Evolutionary conservation across 208 protist genomes (phyloP).

Genomic region (Crithidia brevicula): DNA sequence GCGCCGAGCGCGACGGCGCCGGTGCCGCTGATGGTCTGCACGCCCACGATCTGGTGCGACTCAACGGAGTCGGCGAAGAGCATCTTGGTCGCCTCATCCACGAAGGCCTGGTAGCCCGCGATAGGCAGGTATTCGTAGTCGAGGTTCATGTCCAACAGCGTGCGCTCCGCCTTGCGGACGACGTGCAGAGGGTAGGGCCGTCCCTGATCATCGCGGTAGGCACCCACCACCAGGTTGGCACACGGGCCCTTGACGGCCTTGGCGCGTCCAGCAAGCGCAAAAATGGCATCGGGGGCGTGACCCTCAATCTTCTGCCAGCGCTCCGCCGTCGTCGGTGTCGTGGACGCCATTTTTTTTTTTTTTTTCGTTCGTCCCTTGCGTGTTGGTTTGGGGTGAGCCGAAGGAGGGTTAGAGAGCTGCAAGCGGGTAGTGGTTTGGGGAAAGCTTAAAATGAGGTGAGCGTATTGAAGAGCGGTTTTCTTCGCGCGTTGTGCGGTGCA

Average conservation of each 20-base stretch:
- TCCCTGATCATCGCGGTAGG: slow-evolving; percentile 97
- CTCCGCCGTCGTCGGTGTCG: slow-evolving; percentile 11
- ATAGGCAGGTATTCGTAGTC: slow-evolving; percentile 99
- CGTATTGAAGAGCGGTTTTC: background rate
- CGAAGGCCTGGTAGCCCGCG: slow-evolving; percentile 86
- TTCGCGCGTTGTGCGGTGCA: background rate
- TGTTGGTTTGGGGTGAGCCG: background rate
- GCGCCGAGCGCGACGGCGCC: slow-evolving; percentile 82
- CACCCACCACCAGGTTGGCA: slow-evolving; percentile 97
- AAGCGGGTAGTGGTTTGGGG: too few species aligned
- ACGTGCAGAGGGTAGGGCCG: slow-evolving; percentile 92
- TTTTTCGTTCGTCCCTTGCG: too few species aligned
- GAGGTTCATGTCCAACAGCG: slow-evolving; percentile 63
- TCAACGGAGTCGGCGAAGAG: slow-evolving; percentile 8
- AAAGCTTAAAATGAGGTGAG: too few species aligned
- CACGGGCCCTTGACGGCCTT: slow-evolving; percentile 77
- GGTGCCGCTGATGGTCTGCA: slow-evolving; percentile 91
- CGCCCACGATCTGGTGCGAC: slow-evolving; percentile 61
- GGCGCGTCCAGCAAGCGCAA: slow-evolving; percentile 43
- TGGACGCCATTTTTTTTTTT: slow-evolving; percentile 12
- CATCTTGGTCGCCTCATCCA: slow-evolving; percentile 33
- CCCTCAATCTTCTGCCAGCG: slow-evolving; percentile 36
- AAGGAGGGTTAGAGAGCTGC: background rate
- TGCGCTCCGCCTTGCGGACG: slow-evolving; percentile 90
- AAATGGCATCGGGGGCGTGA: slow-evolving; percentile 59